Evolutionary conservation across 768 basidiomycete species (phyloP), one percentile per base, ranked within the genome.

Genomic region (Panus rudis): DNA sequence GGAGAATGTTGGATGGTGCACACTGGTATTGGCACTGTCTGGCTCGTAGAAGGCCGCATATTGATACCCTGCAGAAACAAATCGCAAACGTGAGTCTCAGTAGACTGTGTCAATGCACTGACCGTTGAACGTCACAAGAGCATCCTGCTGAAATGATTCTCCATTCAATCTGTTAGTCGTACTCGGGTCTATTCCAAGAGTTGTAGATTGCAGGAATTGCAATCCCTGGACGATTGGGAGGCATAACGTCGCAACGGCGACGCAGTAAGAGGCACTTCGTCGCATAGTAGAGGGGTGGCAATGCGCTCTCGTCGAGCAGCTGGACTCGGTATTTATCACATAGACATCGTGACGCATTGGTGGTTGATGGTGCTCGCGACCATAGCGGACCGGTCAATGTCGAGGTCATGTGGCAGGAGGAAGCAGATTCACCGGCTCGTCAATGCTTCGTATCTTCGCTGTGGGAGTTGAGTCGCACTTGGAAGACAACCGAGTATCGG

Each of bases 131-230:
- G 63, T 62, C 4, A 55, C 55, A 3, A 64, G 38, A 2, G 59
- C 52, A 40, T 68, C 63, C 43, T 65, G 63, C 43, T 66, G 63
- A 40, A 63, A 66, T 11, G 64, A 62, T 46, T 66, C 64, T 3
- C 63, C 65, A 28, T 65, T 65, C 22, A 66, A 52, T 19, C 61
- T 43, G 41, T 68, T 64, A 3, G 59, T 57, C 2, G 64, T 65
- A 41, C 54, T 56, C 4, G 66, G 63, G 48, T 65, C 63, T 6
- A 46, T 47, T 7, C 62, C 61, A 6, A 64, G 52, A 1, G 54
- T 52, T 6, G 58, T 58, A 10, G 44, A 43, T 3, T 46, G 45
- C 23, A 47, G 33, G 2, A 58, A 47, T 6, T 39, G 51, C 7
- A 59, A 17, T 22, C 43, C 39, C 10, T 17, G 22, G 26, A 41